Percentiles rank a stretch among this genome's conserved stretches.
Evolutionary conservation across 116 monocot genomes (phyloP).

Genomic region (Iris pallida): DNA sequence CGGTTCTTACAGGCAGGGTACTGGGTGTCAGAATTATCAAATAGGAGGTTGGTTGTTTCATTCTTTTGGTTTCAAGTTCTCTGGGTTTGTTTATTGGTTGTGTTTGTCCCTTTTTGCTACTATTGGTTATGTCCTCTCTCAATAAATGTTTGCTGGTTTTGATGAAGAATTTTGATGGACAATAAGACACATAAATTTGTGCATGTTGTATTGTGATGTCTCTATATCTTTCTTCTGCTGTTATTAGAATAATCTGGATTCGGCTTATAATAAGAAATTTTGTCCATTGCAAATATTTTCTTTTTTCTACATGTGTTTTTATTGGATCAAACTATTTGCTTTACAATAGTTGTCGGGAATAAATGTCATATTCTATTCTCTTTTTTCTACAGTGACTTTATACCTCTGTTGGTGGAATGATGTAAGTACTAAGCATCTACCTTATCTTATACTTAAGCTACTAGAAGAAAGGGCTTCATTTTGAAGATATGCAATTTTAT

Average conservation of each 20-base stretch:
- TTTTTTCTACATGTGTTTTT: constrained; percentile 39
- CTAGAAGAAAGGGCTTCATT: too few relatives aligned
- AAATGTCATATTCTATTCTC: constrained; percentile 46
- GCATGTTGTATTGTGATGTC: constrained; percentile 8
- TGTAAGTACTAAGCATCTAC: constrained; percentile 3
- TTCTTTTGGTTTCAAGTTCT: too few relatives aligned
- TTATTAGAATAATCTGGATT: background rate
- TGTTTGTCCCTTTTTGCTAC: too few relatives aligned
- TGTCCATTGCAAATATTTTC: constrained; percentile 18
- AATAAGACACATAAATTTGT: constrained; percentile 23
- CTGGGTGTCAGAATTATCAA: too few relatives aligned
- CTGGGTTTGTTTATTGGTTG: too few relatives aligned
- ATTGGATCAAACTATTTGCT: constrained; percentile 43
- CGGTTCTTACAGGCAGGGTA: too few relatives aligned
- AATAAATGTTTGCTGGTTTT: background rate
- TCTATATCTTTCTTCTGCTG: background rate
- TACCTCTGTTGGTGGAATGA: constrained; percentile 19
- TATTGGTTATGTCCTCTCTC: too few relatives aligned
- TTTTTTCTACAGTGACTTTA: constrained; percentile 3
- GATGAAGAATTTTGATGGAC: constrained; percentile 45
- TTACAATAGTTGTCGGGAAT: constrained; percentile 48
- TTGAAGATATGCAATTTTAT: too few relatives aligned
- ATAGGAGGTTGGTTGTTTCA: too few relatives aligned
- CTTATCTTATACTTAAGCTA: background rate
- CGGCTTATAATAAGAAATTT: background rate